Evolutionary conservation across 2,329 filamentous ascomycete species (phyloP).

Genomic region (Phialophora macrospora): DNA sequence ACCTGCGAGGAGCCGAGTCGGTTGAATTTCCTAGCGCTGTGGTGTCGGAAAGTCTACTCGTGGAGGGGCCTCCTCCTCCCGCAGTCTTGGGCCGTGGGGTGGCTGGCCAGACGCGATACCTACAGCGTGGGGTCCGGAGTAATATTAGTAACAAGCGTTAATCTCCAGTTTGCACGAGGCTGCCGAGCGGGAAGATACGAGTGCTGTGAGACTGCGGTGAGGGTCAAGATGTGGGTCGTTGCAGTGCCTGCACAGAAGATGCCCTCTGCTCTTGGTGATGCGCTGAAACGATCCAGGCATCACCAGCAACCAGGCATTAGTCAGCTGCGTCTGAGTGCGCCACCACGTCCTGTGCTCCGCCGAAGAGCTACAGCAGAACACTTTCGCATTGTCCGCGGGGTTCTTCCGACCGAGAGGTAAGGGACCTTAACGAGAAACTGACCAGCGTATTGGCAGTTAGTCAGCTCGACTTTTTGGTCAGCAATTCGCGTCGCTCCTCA

Average conservation of each 20-base stretch:
- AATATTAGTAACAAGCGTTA: not conserved
- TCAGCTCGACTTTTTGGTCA: not conserved
- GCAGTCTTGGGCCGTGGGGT: conserved; percentile 2
- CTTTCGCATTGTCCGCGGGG: not conserved
- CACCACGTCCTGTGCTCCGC: not conserved
- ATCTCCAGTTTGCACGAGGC: not conserved
- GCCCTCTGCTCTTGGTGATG: not conserved
- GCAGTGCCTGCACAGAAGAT: no score
- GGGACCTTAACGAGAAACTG: not conserved
- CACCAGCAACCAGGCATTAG: not conserved
- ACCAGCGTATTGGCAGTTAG: not conserved
- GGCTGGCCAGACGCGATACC: not conserved
- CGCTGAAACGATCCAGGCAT: not conserved
- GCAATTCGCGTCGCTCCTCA: not conserved
- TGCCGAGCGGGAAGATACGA: not conserved
- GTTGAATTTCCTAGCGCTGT: not conserved
- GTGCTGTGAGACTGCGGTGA: not conserved
- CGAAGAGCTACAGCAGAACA: not conserved
- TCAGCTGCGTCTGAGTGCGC: not conserved
- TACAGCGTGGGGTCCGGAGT: not conserved
- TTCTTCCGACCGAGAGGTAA: not conserved
- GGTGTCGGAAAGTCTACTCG: conserved; percentile 8
- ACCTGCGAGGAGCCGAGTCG: not conserved
- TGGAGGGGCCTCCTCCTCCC: not conserved
- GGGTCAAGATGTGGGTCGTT: not conserved